Evolutionary conservation across 306 rosid genomes (phyloP).

Genomic region (Quercus berberidifolia): DNA sequence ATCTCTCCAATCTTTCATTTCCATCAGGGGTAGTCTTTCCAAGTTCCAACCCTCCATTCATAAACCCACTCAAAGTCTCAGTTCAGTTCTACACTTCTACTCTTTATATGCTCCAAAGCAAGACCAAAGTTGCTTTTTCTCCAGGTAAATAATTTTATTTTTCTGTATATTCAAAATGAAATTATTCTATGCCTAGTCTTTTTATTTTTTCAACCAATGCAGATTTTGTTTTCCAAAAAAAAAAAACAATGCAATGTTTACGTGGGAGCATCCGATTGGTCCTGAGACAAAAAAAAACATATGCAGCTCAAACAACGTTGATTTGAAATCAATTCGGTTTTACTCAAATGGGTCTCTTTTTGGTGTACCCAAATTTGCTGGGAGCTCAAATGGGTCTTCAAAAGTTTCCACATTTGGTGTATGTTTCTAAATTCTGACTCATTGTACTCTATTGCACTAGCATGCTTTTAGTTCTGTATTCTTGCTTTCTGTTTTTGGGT

Average conservation of each 20-base stretch:
- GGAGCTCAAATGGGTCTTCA: slow-evolving; percentile 8
- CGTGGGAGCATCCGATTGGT: slow-evolving; percentile 27
- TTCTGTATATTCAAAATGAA: too few relatives aligned
- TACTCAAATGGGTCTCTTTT: not conserved
- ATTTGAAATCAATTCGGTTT: slow-evolving; percentile 7
- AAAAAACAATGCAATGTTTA: slow-evolving; percentile 17
- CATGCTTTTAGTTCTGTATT: not conserved
- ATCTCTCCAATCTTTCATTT: too few relatives aligned
- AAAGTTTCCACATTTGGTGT: slow-evolving; percentile 2
- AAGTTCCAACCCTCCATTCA: too few relatives aligned
- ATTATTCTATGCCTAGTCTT: too few relatives aligned
- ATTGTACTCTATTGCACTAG: too few relatives aligned
- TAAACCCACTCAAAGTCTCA: too few relatives aligned
- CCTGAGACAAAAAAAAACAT: slow-evolving; percentile 5
- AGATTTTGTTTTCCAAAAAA: not conserved
- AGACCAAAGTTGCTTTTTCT: too few relatives aligned
- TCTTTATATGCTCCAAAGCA: too few relatives aligned
- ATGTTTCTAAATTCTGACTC: slow-evolving; percentile 7
- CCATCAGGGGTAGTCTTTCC: too few relatives aligned
- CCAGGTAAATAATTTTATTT: too few relatives aligned
- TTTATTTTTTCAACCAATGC: not conserved
- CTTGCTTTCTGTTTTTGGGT: not conserved
- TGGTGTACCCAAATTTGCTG: slow-evolving; percentile 7
- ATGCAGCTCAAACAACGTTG: slow-evolving; percentile 1
- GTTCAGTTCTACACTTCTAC: too few relatives aligned